Percentiles rank a stretch among this genome's conserved stretches.
phyloP scores from a whole-genome alignment of 192 early-diverging fungal genomes.

The Gorgonomyces haynaldii region DNA sequence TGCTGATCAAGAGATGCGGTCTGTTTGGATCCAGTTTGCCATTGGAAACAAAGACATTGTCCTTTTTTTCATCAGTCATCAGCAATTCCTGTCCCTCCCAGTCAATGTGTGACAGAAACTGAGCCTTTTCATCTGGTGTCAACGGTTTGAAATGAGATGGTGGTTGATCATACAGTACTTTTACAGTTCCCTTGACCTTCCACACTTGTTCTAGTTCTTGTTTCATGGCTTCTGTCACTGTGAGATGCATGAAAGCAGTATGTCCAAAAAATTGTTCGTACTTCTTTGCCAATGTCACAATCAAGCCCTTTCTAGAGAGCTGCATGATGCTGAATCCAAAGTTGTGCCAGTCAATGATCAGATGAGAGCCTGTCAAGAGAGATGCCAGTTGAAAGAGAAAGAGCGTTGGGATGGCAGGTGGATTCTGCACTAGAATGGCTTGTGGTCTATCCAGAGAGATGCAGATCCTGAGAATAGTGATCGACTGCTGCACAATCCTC shows the following conservation, averaged over 20 bases:
- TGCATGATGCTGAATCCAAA: constrained; percentile 83
- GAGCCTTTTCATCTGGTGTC: constrained; percentile 34
- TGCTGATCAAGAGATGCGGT: constrained; percentile 78
- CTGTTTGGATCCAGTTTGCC: constrained; percentile 2
- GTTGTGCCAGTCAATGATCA: constrained; percentile 98
- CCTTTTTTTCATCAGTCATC: neutral
- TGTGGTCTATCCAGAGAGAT: constrained; percentile 42
- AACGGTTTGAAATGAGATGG: constrained; percentile 66
- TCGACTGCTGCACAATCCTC: constrained; percentile 50
- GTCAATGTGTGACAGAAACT: constrained; percentile 4
- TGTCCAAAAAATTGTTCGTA: constrained; percentile 57
- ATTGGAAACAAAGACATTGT: neutral
- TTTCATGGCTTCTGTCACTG: constrained; percentile 77
- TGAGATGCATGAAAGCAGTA: constrained; percentile 66
- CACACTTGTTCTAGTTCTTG: constrained; percentile 48
- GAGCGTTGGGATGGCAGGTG: constrained; percentile 88
- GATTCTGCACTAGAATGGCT: constrained; percentile 74
- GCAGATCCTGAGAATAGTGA: constrained; percentile 50
- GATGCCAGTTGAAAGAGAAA: constrained; percentile 58
- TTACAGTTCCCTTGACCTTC: constrained; percentile 54
- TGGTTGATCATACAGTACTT: constrained; percentile 74
- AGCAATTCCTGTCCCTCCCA: neutral
- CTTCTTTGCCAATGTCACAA: constrained; percentile 43
- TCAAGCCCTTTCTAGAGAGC: constrained; percentile 33
- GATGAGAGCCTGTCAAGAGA: constrained; percentile 47